Evolutionary conservation across 805 yeast species (phyloP), one percentile per base, ranked within the genome.

Genomic region (Saturnispora saitoi): DNA sequence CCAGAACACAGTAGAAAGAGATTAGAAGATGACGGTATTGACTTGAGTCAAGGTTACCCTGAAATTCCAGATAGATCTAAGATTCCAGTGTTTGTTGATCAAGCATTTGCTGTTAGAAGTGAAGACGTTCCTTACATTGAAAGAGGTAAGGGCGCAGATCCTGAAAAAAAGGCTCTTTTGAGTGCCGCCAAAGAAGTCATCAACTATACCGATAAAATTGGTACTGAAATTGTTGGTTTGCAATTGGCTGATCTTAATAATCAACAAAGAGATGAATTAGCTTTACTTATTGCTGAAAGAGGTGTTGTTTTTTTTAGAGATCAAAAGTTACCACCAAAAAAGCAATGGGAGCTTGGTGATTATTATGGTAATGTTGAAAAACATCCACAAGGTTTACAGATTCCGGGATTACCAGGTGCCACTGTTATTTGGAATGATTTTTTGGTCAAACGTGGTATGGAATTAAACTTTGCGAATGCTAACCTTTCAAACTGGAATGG

Each of bases 251-350:
- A 72, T 30, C 61, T 74, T 45, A 65, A 58, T 36, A 70, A 72
- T 49, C 51, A 65, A 55, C 78, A 75, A 57, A 64, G 59, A 47
- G 75, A 74, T 55, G 77, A 74, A 56, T 61, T 74, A 41, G 78
- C 77, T 1, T 58, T 72, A 7, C 58, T 75, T 40, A 61, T 73
- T 37, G 73, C 77, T 28, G 76, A 71, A 58, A 64, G 79, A 53
- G 70, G 70, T 22, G 77, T 73, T 39, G 78, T 75, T n/a, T 73
- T 75, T 55, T 74, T 75, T 64, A 59, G 73, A 48, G 68, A 72
- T 51, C 78, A 73, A 60, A 72, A 73, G 49, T 57, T 73, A 36
- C 51, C 70, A 26, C 73, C 74, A 20, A 67, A 65, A 54, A 63
- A 64, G 48, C 78, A 73, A 58, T 57, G 66, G 47, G 72, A 64